Conservation (phyloP, 805 yeast genomes). For the Kazachstania africana region DNA sequence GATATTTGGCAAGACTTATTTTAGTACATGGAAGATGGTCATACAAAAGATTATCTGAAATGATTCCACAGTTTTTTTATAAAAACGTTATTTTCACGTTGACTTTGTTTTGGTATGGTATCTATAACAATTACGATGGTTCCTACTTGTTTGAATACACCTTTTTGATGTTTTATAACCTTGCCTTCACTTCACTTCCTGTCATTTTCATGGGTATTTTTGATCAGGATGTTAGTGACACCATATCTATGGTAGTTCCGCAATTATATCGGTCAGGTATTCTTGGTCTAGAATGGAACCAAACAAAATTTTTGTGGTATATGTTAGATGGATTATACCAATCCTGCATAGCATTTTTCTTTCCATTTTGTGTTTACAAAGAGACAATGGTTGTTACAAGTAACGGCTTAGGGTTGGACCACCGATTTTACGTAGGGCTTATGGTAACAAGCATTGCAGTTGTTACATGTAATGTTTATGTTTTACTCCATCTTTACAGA, state of each 20-base stretch:
- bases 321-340: constrained; percentile 73
- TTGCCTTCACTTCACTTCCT: constrained; percentile 76
- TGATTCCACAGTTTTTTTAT: constrained; percentile 74
- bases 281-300: constrained; percentile 58
- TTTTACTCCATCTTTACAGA: constrained; percentile 55
- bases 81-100: constrained; percentile 67
- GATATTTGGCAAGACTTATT: constrained; percentile 53
- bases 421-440: constrained; percentile 62
- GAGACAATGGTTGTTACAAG: constrained; percentile 33
- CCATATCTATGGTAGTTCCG: constrained; percentile 60
- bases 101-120: constrained; percentile 72
- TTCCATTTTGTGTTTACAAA: constrained; percentile 49
- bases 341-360: constrained; percentile 58
- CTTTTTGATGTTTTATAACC: constrained; percentile 65
- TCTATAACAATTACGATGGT: constrained; percentile 66
- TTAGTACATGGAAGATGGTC: constrained; percentile 84
- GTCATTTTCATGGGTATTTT: constrained; percentile 67
- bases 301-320: constrained; percentile 56
- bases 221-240: constrained; percentile 70
- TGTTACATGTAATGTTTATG: constrained; percentile 53
- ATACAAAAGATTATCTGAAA: constrained; percentile 67
- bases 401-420: constrained; percentile 53
- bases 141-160: constrained; percentile 70
- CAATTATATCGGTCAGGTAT: constrained; percentile 68
- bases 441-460: constrained; percentile 57